Evolutionary conservation across 163 green algal species (phyloP), one percentile per base, ranked within the genome.

Genomic region (Scenedesmus sp.): DNA sequence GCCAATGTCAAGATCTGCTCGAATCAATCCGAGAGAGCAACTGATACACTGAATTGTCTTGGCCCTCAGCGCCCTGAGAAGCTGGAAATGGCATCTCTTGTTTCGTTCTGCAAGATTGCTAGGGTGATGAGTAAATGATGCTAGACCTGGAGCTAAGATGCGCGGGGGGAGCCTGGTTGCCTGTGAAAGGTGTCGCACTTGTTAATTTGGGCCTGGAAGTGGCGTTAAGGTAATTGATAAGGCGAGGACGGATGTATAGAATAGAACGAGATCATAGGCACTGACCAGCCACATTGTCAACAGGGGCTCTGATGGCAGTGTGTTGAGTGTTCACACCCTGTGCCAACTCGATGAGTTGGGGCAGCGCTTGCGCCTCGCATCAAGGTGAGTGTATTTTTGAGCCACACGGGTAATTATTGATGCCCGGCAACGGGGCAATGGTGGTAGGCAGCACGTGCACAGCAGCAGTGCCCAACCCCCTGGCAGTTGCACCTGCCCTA

Each of bases 341-440:
- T 79, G 23, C 52, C 4, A 79, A 52, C 70, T 79, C 23, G 70
- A 79, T 79, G 23, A 79, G 70, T 23, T 79, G 5, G 70, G 70
- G 13, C 70, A 79, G 23, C 70, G 70, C 23, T 76, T 88, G n/a
- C 83, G 83, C 23, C 57, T 88, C 9, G 57, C 57, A 57, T 88
- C 83, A 88, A 88, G 57, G 83, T 88, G 57, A 66, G 12, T n/a
- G 46, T 16, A 52, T 3, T 4, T n/a, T 16, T 2, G 23, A 2
- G 23, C 13, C 4, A n/a, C 15, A 13, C 15, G 2, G 34, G 23
- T 52, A 8, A 10, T 3, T 79, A n/a, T 12, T 79, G 18, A 79
- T 23, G 70, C 70, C 13, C 23, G 3, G 5, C 70, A 52, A n/a
- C 6, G 23, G 23, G 70, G 12, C 70, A 79, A 15, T 79, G 20